Conservation (phyloP, 768 basidiomycete species). For the Leccinum uliginosum region DNA sequence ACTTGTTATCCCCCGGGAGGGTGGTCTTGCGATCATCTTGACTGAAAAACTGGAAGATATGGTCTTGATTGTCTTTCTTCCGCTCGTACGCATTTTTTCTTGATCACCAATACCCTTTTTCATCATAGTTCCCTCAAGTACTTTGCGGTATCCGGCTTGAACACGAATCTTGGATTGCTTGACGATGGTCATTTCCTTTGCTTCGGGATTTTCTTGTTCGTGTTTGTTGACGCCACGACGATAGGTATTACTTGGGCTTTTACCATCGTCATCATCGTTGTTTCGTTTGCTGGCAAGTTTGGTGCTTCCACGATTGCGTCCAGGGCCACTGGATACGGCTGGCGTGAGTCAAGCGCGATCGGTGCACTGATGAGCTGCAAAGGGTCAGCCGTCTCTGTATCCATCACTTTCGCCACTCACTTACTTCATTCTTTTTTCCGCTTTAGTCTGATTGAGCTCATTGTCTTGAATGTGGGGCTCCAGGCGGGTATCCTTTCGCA, state of each 20-base stretch:
- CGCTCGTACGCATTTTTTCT: constrained; percentile 47
- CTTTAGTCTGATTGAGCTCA: constrained; percentile 78
- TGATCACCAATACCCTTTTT: not conserved
- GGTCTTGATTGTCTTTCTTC: constrained; percentile 85
- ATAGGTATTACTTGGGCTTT: constrained; percentile 83
- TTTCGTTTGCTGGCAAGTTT: constrained; percentile 91
- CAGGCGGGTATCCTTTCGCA: constrained; percentile 70
- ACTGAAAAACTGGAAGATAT: constrained; percentile 95
- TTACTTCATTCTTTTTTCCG: not conserved
- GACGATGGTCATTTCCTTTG: constrained; percentile 50
- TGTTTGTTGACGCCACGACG: not conserved
- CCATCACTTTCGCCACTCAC: not conserved
- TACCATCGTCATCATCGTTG: constrained; percentile 68
- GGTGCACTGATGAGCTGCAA: constrained; percentile 96
- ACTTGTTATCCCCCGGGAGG: constrained; percentile 80
- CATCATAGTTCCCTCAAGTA: constrained; percentile 47
- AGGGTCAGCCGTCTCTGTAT: constrained; percentile 46
- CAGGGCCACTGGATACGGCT: constrained; percentile 59
- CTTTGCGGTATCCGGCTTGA: constrained; percentile 88
- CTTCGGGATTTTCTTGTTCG: not conserved
- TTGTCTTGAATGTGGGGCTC: constrained; percentile 93
- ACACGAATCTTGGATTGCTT: constrained; percentile 82
- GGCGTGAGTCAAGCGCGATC: constrained; percentile 78
- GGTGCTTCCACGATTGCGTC: constrained; percentile 77
- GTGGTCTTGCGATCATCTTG: constrained; percentile 79